phyloP scores from a whole-genome alignment of 495 filamentous ascomycete genomes.

The Hypoxylon cercidicola region DNA sequence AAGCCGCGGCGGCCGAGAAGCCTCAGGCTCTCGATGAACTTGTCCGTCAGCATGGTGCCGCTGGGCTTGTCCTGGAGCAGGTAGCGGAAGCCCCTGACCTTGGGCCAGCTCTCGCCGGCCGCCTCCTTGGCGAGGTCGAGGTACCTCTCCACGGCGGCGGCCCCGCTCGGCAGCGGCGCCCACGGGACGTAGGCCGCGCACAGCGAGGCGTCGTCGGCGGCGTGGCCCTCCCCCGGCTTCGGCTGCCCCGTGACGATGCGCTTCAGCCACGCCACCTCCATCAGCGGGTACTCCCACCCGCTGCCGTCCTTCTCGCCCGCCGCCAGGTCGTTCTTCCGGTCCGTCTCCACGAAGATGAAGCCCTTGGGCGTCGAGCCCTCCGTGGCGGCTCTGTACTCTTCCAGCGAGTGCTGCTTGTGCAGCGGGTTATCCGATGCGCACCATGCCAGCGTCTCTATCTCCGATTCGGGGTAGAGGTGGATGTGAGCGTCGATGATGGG shows the following conservation, averaged over 20 bases:
- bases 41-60: slow-evolving; percentile 67
- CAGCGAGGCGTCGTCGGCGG: slow-evolving; percentile 56
- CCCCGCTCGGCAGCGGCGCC: slow-evolving; percentile 77
- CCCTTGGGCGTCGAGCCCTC: slow-evolving; percentile 56
- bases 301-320: slow-evolving; percentile 55
- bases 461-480: slow-evolving; percentile 79
- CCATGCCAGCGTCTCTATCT: slow-evolving; percentile 73
- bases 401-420: slow-evolving; percentile 67
- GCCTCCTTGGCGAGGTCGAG: slow-evolving; percentile 60
- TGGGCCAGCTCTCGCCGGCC: slow-evolving; percentile 58
- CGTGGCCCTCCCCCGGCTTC: slow-evolving; percentile 68
- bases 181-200: slow-evolving; percentile 79
- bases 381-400: slow-evolving; percentile 63
- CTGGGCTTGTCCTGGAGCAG: slow-evolving; percentile 78
- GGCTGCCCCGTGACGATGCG: slow-evolving; percentile 71
- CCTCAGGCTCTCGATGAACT: slow-evolving; percentile 75
- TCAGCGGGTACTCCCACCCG: slow-evolving; percentile 66
- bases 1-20: slow-evolving; percentile 69
- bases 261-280: slow-evolving; percentile 73
- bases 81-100: slow-evolving; percentile 77
- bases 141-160: slow-evolving; percentile 60
- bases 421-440: slow-evolving; percentile 65
- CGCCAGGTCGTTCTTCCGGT: slow-evolving; percentile 71
- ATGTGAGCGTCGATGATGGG: slow-evolving; percentile 85
- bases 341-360: slow-evolving; percentile 84